Conservation (phyloP, 495 filamentous ascomycete species). For the Neurospora sp. region DNA sequence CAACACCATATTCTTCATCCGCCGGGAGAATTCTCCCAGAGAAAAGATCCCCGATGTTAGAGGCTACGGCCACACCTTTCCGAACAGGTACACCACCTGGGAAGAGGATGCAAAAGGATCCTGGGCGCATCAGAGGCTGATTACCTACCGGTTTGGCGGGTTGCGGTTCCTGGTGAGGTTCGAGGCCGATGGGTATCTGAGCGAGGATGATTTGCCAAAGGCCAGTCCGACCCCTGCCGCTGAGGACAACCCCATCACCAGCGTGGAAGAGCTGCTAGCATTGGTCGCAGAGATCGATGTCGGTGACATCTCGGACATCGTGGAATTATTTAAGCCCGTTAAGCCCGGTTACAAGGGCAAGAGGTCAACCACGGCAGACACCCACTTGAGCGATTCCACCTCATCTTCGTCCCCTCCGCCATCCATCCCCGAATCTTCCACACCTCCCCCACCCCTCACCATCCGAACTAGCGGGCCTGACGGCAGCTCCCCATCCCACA, state of each 20-base stretch:
- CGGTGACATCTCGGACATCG: not conserved
- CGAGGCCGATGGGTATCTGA: slow-evolving; percentile 49
- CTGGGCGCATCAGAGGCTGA: slow-evolving; percentile 51
- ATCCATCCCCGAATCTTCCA: not conserved
- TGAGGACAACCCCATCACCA: not conserved
- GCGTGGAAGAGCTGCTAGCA: too few relatives aligned
- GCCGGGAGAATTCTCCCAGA: slow-evolving; percentile 45
- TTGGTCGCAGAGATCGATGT: too few relatives aligned
- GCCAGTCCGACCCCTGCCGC: not conserved
- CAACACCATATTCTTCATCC: slow-evolving; percentile 52
- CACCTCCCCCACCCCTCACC: not conserved
- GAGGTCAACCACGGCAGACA: not conserved
- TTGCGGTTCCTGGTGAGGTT: slow-evolving; percentile 48
- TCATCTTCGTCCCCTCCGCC: not conserved
- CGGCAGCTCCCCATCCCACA: not conserved
- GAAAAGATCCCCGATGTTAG: slow-evolving; percentile 39
- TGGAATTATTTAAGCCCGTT: not conserved
- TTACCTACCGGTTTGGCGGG: slow-evolving; percentile 49
- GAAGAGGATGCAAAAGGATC: slow-evolving; percentile 37
- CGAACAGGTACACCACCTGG: slow-evolving; percentile 55
- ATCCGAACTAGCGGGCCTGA: not conserved
- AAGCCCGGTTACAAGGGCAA: not conserved
- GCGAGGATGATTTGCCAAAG: not conserved
- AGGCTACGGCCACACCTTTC: slow-evolving; percentile 57
- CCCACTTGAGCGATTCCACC: not conserved